phyloP scores from a whole-genome alignment of 2,329 filamentous ascomycete species.

The Trichoderma arundinaceum region DNA sequence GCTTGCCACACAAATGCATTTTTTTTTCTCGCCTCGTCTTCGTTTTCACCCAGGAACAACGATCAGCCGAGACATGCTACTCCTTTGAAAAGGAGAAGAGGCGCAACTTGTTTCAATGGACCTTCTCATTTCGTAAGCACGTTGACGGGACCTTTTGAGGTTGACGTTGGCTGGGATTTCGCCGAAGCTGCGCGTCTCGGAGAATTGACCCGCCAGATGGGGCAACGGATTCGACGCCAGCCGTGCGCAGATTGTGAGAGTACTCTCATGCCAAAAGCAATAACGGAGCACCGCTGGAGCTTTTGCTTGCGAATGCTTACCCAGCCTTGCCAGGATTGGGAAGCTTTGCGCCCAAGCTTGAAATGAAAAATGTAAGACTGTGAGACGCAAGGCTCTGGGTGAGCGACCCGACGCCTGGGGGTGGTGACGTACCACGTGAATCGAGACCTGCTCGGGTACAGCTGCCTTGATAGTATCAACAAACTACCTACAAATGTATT shows the following conservation, averaged over 20 bases:
- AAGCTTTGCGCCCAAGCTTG: too few relatives aligned
- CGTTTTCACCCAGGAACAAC: neutral
- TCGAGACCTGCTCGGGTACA: conserved; percentile 4
- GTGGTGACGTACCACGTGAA: conserved; percentile 14
- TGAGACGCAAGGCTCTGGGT: conserved; percentile 1
- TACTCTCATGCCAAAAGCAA: too few relatives aligned
- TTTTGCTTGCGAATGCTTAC: neutral
- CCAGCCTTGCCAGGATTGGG: too few relatives aligned
- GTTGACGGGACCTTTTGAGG: neutral
- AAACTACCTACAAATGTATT: neutral
- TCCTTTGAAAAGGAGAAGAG: neutral
- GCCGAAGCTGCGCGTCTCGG: conserved; percentile 19
- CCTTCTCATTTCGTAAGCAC: neutral
- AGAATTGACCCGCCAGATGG: neutral
- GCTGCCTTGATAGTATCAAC: neutral
- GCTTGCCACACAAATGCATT: conserved; percentile 22
- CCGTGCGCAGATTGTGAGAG: neutral
- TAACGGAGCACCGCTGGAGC: neutral
- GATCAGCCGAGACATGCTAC: neutral
- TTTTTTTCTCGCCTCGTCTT: too few relatives aligned
- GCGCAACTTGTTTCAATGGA: neutral
- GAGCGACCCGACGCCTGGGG: conserved; percentile 10
- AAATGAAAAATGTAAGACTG: neutral
- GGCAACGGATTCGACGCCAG: neutral
- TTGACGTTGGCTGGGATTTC: conserved; percentile 3